Percentiles rank a stretch among this genome's conserved stretches.
Evolutionary conservation across 371 early-diverging fungal species (phyloP).

Genomic region (Umbelopsis sp.): DNA sequence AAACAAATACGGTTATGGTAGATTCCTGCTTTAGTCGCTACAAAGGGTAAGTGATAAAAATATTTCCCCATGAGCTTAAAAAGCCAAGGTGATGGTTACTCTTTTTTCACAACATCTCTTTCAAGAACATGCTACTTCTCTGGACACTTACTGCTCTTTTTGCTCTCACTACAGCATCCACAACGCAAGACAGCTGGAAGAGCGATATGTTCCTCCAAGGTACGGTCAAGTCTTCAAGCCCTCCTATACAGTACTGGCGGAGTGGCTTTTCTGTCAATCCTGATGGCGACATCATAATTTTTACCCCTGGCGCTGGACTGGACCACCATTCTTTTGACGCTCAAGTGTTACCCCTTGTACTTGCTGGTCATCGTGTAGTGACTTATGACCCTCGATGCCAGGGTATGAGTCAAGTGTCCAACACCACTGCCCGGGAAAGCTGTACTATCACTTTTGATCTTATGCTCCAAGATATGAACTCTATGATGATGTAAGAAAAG

Average conservation of each 20-base stretch:
- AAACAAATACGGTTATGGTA: no score
- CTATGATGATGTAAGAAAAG: conserved; percentile 18
- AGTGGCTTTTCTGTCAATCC: conserved; percentile 3
- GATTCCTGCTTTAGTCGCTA: no score
- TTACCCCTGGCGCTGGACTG: conserved; percentile 48
- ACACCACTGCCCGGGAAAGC: background rate
- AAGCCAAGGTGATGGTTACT: background rate
- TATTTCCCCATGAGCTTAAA: no score
- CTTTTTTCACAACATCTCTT: no score
- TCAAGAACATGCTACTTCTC: background rate
- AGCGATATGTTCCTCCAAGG: background rate
- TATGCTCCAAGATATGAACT: conserved; percentile 28
- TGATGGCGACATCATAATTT: background rate
- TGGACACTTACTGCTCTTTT: background rate
- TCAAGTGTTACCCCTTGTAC: conserved; percentile 22
- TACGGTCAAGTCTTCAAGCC: background rate
- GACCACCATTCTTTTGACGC: conserved; percentile 36
- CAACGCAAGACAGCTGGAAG: background rate
- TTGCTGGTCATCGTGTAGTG: conserved; percentile 32
- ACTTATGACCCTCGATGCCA: conserved; percentile 38
- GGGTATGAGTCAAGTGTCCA: conserved; percentile 34
- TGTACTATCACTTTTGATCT: conserved; percentile 22
- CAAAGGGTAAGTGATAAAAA: no score
- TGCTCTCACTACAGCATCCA: background rate
- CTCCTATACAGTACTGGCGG: conserved; percentile 2